phyloP scores from a whole-genome alignment of 208 protist genomes.

The Acanthamoeba pearcei region DNA sequence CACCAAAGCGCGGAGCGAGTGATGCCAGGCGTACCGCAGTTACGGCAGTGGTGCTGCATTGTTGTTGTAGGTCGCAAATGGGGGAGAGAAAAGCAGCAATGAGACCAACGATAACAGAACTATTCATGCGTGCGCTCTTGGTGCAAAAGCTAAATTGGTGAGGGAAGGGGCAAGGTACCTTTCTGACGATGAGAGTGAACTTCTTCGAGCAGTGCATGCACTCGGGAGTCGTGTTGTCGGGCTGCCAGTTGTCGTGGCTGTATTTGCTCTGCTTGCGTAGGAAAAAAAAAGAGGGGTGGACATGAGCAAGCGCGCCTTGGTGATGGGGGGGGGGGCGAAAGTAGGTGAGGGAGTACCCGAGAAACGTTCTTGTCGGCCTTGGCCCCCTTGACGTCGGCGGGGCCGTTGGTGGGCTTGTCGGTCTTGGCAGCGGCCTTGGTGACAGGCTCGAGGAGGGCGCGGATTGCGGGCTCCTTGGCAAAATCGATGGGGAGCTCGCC shows the following conservation, averaged over 20 bases:
- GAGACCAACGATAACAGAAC: neutral
- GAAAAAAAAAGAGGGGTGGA: neutral
- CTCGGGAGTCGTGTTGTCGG: conserved; percentile 50
- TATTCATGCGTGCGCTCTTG: no score
- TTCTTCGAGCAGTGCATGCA: conserved; percentile 62
- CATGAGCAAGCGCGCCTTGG: no score
- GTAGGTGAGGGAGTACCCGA: neutral
- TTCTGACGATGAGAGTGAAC: conserved; percentile 71
- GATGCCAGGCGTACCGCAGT: conserved; percentile 4
- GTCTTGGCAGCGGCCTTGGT: conserved; percentile 61
- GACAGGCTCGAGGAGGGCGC: conserved; percentile 44
- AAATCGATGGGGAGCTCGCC: conserved; percentile 73
- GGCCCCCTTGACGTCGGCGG: conserved; percentile 12
- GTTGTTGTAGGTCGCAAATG: no score
- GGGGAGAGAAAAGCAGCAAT: neutral
- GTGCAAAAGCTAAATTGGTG: no score
- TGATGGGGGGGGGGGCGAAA: no score
- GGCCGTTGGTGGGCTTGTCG: neutral
- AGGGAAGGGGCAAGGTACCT: neutral
- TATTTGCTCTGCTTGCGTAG: conserved; percentile 32
- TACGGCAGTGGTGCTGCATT: conserved; percentile 34
- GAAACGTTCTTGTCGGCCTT: neutral
- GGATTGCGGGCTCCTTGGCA: conserved; percentile 68
- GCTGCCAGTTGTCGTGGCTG: conserved; percentile 69
- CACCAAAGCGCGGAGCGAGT: neutral